A percentile compares a stretch with the other conserved stretches of the same genome.
Conservation (phyloP, 768 basidiomycete species). For the Chiua virens region DNA sequence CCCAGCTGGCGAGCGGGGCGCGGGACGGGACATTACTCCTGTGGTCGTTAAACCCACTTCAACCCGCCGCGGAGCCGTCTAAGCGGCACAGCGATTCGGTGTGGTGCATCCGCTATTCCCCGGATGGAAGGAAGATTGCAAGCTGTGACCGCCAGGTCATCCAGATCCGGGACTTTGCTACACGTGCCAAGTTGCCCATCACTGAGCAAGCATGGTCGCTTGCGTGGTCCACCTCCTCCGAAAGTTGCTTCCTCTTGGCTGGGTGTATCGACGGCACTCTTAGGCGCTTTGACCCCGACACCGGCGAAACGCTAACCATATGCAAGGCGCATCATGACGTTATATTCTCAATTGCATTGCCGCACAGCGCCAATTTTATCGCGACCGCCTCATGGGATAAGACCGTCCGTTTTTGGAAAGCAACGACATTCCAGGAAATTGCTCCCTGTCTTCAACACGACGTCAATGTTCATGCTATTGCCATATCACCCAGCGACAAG, state of each 20-base stretch:
- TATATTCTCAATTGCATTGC: slow-evolving; percentile 22
- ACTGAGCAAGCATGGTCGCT: slow-evolving; percentile 20
- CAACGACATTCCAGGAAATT: too few relatives aligned
- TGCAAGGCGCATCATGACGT: slow-evolving; percentile 16
- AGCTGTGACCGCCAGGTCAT: slow-evolving; percentile 18
- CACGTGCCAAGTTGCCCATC: slow-evolving; percentile 1
- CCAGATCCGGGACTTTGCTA: slow-evolving; percentile 15
- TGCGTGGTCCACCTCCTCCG: slow-evolving; percentile 12
- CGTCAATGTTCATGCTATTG: slow-evolving; percentile 6
- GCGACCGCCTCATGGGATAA: too few relatives aligned
- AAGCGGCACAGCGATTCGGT: slow-evolving; percentile 9
- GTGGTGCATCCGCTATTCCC: slow-evolving; percentile 21
- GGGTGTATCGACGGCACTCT: slow-evolving; percentile 19
- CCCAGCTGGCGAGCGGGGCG: too few relatives aligned
- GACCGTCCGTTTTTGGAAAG: too few relatives aligned
- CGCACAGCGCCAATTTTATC: too few relatives aligned
- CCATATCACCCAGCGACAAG: slow-evolving; percentile 15
- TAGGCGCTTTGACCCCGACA: slow-evolving; percentile 9
- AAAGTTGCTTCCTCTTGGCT: slow-evolving; percentile 12
- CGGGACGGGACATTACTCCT: slow-evolving; percentile 16
- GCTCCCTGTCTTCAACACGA: slow-evolving; percentile 17
- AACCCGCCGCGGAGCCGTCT: slow-evolving; percentile 5
- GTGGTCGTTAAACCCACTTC: slow-evolving; percentile 15
- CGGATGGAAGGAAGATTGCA: too few relatives aligned
- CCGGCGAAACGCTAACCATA: background rate